A percentile compares a stretch with the other conserved stretches of the same genome.
Evolutionary conservation across 31 red algal genomes (phyloP).

Genomic region (Odonthalia washingtoniensis): DNA sequence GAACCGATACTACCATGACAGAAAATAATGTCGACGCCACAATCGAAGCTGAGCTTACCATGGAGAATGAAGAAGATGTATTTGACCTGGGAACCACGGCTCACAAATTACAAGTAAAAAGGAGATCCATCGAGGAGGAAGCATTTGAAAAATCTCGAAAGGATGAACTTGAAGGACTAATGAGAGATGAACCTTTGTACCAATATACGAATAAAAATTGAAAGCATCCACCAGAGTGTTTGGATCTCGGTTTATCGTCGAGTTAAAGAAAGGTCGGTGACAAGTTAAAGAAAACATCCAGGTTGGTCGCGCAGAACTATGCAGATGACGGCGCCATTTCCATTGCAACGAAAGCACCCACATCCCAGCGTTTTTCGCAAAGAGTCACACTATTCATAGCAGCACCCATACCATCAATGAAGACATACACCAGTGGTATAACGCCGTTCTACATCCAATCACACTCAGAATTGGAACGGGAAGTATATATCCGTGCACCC

Average conservation of each 20-base stretch:
- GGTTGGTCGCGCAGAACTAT: neutral
- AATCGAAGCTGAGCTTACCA: neutral
- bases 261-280: neutral
- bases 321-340: neutral
- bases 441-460: neutral
- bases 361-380: neutral
- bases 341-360: neutral
- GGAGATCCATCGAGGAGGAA: neutral
- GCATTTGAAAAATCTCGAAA: neutral
- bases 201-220: neutral
- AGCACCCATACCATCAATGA: neutral
- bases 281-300: neutral
- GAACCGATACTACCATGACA: neutral
- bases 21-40: neutral
- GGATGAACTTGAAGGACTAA: neutral
- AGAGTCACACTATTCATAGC: neutral
- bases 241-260: neutral
- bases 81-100: neutral
- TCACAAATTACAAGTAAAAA: neutral
- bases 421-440: neutral
- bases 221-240: neutral
- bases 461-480: neutral
- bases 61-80: neutral
- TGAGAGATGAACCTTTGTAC: neutral
- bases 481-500: neutral